Evolutionary conservation across 345 rosid species (phyloP).

Genomic region (Hypericum perforatum): DNA sequence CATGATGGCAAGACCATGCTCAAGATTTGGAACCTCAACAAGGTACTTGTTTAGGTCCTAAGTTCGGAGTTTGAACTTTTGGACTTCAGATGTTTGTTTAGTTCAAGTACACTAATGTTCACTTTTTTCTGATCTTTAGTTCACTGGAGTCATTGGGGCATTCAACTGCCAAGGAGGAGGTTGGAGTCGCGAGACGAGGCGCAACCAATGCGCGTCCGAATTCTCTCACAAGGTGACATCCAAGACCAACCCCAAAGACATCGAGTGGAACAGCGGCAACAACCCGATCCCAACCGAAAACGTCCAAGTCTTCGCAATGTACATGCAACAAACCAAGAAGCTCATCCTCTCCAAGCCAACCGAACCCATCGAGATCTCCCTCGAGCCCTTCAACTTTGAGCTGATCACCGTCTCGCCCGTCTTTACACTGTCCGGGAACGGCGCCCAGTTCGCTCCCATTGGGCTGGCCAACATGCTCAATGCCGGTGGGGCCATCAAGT

Average conservation of each 20-base stretch:
- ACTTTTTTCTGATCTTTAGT: background rate
- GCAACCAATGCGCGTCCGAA: background rate
- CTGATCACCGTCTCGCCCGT: slow-evolving; percentile 25
- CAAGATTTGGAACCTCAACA: slow-evolving; percentile 6
- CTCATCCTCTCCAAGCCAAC: slow-evolving; percentile 12
- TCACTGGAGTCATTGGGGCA: background rate
- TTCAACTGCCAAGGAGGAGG: slow-evolving; percentile 6
- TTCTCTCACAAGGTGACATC: background rate
- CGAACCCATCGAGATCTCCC: slow-evolving; percentile 12
- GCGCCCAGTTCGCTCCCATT: slow-evolving; percentile 18
- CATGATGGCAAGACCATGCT: slow-evolving; percentile 5
- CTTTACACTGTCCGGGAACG: slow-evolving; percentile 1
- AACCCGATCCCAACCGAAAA: background rate
- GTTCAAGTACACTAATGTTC: no score
- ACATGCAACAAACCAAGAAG: slow-evolving; percentile 9
- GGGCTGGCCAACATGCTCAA: slow-evolving; percentile 27
- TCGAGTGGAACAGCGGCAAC: background rate
- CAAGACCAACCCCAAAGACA: background rate
- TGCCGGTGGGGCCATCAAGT: slow-evolving; percentile 20
- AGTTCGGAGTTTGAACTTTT: no score
- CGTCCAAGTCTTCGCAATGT: slow-evolving; percentile 7
- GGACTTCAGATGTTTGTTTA: no score
- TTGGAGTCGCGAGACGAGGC: background rate
- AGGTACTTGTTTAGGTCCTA: background rate
- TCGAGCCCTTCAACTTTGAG: slow-evolving; percentile 18